Base-by-base conservation (phyloP, 208 protist species). In the Leishmania arabica region DNA sequence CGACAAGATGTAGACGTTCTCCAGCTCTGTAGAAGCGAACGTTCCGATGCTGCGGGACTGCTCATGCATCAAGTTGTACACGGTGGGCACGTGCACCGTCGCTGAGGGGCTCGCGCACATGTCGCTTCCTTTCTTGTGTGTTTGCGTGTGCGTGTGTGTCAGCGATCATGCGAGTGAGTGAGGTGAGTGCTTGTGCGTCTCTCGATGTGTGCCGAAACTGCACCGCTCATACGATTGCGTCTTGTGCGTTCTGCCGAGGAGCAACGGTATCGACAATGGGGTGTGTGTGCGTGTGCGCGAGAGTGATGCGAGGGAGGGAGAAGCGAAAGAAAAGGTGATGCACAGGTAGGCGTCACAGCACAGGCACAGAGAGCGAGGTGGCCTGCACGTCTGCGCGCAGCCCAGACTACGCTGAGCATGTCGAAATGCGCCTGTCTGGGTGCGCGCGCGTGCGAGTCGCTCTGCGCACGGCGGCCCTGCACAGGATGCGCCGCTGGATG, bases 11-110 rank as follows among this genome's bases (percentile, higher is more conserved):
- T 49, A 79, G 60, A 79, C 34, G 13, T 69, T 31, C 60, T 69
- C 76, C 60, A 79, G 34, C 64, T 58, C 24, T 15, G 40, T 54
- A 68, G 76, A 79, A 31, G 76, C 76, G 13, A 79, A 31, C 11
- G 76, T 72, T 19, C 76, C 76, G 27, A 69, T 58, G 40, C 11
- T 21, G 15, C 42, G 60, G 45, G 60, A 45, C 76, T 69, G 42
- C 27, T 69, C 45, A n/a, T 13, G 31, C 76, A 72, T 69, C 60
- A 72, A 45, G 42, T 79, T 64, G 76, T 72, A 79, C 47, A 79
- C 76, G 60, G 76, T 79, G 62, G 76, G 76, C 42, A 79, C 76
- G 49, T 77, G 56, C 37, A 66, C 21, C 54, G 37, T 9, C 56
- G 13, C 51, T 34, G 56, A 47, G 53, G 19, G 54, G 42, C 31